phyloP scores from a whole-genome alignment of 305 asterid genomes.

The Fraxinus sp. region DNA sequence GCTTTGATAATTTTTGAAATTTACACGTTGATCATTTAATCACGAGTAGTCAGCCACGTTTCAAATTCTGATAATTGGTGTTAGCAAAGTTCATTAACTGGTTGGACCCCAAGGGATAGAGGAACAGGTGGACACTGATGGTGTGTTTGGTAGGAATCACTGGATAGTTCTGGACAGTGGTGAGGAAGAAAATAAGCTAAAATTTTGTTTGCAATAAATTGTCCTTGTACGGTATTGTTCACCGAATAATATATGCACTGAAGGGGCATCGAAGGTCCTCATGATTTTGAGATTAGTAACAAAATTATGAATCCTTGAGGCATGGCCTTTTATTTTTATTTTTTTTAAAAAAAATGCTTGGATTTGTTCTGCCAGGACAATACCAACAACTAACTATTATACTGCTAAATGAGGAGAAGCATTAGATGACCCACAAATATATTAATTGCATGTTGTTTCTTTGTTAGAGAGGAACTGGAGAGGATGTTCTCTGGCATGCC shows the following conservation, averaged over 20 bases:
- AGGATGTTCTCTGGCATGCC: constrained; percentile 66
- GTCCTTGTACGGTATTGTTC: neutral
- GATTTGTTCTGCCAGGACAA: neutral
- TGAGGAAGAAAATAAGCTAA: neutral
- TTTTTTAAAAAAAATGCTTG: too few relatives aligned
- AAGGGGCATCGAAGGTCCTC: neutral
- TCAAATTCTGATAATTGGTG: neutral
- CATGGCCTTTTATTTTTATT: too few relatives aligned
- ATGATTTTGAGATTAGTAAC: neutral
- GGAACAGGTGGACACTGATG: neutral
- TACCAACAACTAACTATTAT: neutral
- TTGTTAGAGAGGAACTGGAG: constrained; percentile 77
- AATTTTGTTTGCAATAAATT: neutral
- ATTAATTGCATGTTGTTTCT: constrained; percentile 1
- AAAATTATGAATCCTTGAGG: neutral
- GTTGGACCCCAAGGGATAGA: neutral
- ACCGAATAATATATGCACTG: neutral
- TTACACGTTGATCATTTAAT: neutral
- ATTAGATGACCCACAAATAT: neutral
- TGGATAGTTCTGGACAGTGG: neutral
- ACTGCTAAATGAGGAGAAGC: neutral
- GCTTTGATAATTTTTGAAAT: neutral
- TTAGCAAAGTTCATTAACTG: neutral
- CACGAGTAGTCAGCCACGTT: neutral
- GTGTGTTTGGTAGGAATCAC: neutral